Conservation (phyloP, 345 rosid genomes). For the Bruguiera sexangula region DNA sequence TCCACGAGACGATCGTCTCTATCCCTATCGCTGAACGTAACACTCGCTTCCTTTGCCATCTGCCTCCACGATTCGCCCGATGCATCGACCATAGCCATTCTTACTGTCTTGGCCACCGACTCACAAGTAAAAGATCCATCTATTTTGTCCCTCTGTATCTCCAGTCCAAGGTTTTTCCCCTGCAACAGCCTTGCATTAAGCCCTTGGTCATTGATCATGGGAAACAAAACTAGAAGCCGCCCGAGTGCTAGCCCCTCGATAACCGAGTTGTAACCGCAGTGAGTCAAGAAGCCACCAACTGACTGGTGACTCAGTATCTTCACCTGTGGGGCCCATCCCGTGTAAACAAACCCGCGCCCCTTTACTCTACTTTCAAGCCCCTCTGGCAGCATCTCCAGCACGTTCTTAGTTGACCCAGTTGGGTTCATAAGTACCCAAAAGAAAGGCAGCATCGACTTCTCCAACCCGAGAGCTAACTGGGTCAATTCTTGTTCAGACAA, state of each 20-base stretch:
- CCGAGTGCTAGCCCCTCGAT: conserved; percentile 12
- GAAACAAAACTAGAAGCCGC: conserved; percentile 18
- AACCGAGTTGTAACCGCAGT: conserved; percentile 26
- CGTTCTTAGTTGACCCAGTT: neutral
- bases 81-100: conserved; percentile 3
- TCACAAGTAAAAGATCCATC: conserved; percentile 24
- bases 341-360: conserved; percentile 8
- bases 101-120: conserved; percentile 9
- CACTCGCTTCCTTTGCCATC: neutral
- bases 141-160: conserved; percentile 15
- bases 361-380: conserved; percentile 13
- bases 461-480: conserved; percentile 46
- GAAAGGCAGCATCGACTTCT: conserved; percentile 40
- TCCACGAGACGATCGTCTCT: neutral
- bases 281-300: conserved; percentile 27
- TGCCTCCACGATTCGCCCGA: conserved; percentile 1
- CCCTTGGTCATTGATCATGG: conserved; percentile 23
- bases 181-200: conserved; percentile 24
- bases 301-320: conserved; percentile 25
- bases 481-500: conserved; percentile 28
- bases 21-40: neutral
- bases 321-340: conserved; percentile 22
- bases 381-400: conserved; percentile 18
- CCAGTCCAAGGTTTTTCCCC: conserved; percentile 20
- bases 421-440: conserved; percentile 31